Evolutionary conservation across 2,329 filamentous ascomycete genomes (phyloP), one percentile per base, ranked within the genome.

Genomic region (Diplodia seriata): DNA sequence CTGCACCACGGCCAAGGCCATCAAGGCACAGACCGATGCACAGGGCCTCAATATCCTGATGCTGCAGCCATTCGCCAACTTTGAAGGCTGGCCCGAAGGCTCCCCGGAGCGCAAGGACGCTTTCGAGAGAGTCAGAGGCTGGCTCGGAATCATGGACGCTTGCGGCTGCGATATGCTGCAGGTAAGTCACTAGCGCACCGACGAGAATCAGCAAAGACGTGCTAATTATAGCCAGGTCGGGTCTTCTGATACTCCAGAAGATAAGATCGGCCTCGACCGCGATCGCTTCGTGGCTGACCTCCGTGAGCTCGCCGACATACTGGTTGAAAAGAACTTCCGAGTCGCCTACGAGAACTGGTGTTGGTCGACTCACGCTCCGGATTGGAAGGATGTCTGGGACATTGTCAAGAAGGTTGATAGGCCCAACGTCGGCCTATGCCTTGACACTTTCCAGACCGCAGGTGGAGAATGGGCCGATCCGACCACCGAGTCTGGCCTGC

Each of bases 321-420:
- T 91, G 1, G 85, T 84, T 0, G 75, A 82, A 26, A 83, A 86
- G 56, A 83, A 83, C 0, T 86, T 88, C 74, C 83, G 85, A 7
- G 79, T 94, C 20, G 90, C 90, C 0, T 94, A 93, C 72, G 91
- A 94, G 78, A 93, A 93, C 74, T 93, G 90, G 90, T 92, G 90
- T 78, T 94, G 91, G 91, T 88, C 88, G 0, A 91, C 90, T 0
- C 85, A 88, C 59, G 89, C 90, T 0, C 85, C 89, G 0, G 83
- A 80, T 0, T 94, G 91, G 91, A 85, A 85, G 70, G 84, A 89
- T 59, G 88, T 89, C 0, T 93, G 90, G 89, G 80, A 86, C 2
- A 89, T 93, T 14, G 89, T 92, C 4, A 74, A 85, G 70, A 82
- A 82, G 54, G 89, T 89, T 2, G 80, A 91, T 71, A 79, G 88